Percentiles rank a stretch among this genome's conserved stretches.
These are phyloP conservation scores for Alternaria sp. DNA, from an alignment of 2,329 filamentous ascomycete species.

Conservation along the genomic window DNA sequence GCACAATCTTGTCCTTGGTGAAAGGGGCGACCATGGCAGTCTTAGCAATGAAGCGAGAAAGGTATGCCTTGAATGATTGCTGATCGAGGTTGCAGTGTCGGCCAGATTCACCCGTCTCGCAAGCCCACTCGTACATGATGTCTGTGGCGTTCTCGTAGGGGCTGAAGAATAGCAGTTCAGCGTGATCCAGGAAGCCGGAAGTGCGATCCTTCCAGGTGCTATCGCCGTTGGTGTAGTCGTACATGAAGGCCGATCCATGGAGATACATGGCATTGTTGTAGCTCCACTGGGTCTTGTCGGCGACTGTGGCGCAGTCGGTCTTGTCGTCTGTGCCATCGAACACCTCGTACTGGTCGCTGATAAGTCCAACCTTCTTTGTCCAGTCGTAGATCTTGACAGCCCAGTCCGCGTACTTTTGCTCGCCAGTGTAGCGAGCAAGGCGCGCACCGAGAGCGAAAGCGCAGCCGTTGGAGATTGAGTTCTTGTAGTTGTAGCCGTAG, in stretches of 20 bases:
- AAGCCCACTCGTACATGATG: constrained; percentile 70
- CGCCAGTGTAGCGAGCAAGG: constrained; percentile 72
- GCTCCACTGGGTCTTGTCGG: constrained; percentile 61
- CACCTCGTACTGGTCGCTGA: constrained; percentile 58
- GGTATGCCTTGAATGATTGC: constrained; percentile 77
- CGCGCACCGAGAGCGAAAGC: constrained; percentile 82
- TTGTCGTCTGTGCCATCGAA: constrained; percentile 62
- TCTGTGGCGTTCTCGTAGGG: constrained; percentile 54
- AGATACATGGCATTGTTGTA: constrained; percentile 65
- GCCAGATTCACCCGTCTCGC: constrained; percentile 59
- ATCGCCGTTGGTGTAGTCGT: constrained; percentile 56
- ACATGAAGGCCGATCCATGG: constrained; percentile 63
- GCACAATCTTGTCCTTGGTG: constrained; percentile 47
- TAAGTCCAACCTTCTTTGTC: constrained; percentile 56
- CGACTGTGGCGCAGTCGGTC: constrained; percentile 57
- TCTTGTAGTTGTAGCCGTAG: constrained; percentile 79
- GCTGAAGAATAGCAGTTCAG: constrained; percentile 60
- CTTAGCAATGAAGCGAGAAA: constrained; percentile 67
- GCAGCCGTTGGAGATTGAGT: constrained; percentile 79
- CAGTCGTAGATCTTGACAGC: constrained; percentile 70
- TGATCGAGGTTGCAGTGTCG: constrained; percentile 72
- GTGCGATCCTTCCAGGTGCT: constrained; percentile 64
- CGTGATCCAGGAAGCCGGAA: constrained; percentile 63
- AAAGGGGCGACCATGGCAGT: constrained; percentile 53
- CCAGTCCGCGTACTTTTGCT: constrained; percentile 65